Evolutionary conservation across 768 basidiomycete species (phyloP), one percentile per base, ranked within the genome.

Genomic region (Pleurotus tuber-regium): DNA sequence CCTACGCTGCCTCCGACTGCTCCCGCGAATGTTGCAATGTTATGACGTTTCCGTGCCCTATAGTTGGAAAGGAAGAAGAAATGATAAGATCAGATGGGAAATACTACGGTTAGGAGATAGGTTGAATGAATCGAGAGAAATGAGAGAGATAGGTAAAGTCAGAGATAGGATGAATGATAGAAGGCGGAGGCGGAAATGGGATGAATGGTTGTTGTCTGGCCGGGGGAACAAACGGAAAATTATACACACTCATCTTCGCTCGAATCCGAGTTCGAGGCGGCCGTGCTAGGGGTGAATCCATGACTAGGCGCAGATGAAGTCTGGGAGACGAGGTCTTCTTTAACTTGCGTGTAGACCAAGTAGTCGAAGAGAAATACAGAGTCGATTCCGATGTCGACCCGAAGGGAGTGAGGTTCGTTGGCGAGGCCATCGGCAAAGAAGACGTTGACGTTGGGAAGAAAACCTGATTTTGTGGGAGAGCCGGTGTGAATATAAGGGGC

Each of bases 1-100:
- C 80, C 81, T 14, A 80, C 70, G 25, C 69, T 72, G 24, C 77
- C 76, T 0, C 77, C 79, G 19, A 83, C 69, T 1, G 76, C 79
- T n/a, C 73, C 78, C 1, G 69, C 80, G 59, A 84, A 82, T 4
- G 80, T 79, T 12, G 70, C 73, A 35, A 48, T 19, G 23, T 48
- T 35, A n/a, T 48, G 46, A 14, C 31, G 46, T 48, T 26, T 48
- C 30, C 11, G 29, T 2, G 28, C 46, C n/a, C n/a, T 31, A n/a
- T n/a, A n/a, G 9, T 18, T 18, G 8, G n/a, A 35, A 33, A 35
- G 18, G 18, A 31, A 8, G 31, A 44, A 48, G 41, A 24, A 42
- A 24, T 18, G 18, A 10, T 10, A 18, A 10, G 18, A 19, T 48
- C 11, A 33, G 30, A n/a, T 24, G 2, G 36, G 10, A 10, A 10